Evolutionary conservation across 2,329 filamentous ascomycete genomes (phyloP), one percentile per base, ranked within the genome.

Genomic region (Hypoxylon sp.): DNA sequence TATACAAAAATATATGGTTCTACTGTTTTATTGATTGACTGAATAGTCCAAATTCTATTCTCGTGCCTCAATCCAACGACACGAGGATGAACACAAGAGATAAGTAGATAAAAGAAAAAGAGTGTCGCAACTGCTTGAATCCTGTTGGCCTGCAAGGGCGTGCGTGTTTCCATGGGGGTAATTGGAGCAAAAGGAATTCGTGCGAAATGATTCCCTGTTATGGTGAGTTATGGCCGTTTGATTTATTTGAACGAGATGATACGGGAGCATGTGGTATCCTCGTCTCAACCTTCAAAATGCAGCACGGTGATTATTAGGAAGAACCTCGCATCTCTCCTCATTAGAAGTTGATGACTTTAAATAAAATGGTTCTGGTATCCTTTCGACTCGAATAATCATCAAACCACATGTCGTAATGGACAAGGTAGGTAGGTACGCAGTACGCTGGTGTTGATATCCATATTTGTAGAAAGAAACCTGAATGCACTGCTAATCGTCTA

Each of bases 401-500:
- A 39, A 52, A 17, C 26, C 24, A 26, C 47, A 39, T 44, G 35
- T 44, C 44, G 35, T 44, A 52, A 55, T 62, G 51, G 29, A 48
- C 47, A 35, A 22, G 19, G 19, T 22, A 22, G 19, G 19, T 22
- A 22, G 54, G 11, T 6, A 44, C n/a, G n/a, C n/a, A n/a, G 31
- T 54, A 35, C 47, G n/a, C 47, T 53, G 33, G 61, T 6, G 42
- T 59, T 52, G 5, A 22, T 53, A 35, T 42, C 33, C 57, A 33
- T 53, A 35, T 42, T 37, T 55, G 60, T 59, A 64, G 48, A 31
- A 59, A 50, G 19, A 22, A 22, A 22, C 19, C 19, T 22, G 19
- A 48, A 54, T 47, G 63, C 63, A 69, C 63, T 63, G 55, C 47
- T 58, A 66, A 63, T 63, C 59, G 63, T 63, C 58, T 67, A 55